These are phyloP conservation scores for Crithidia expoeki DNA, from an alignment of 208 protist species.

Conservation along the genomic window DNA sequence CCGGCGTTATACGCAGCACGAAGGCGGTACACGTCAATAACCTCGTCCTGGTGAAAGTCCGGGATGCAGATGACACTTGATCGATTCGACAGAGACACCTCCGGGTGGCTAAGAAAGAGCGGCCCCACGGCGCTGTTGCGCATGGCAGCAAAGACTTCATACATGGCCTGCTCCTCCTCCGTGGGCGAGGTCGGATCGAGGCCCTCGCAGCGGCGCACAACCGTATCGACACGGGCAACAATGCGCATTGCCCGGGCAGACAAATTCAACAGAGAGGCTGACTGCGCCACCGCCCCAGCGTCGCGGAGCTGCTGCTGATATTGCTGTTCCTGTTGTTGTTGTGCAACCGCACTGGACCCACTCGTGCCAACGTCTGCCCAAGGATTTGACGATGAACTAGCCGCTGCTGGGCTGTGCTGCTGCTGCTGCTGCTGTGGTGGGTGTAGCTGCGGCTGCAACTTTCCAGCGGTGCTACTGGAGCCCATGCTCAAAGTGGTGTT, in stretches of 20 bases:
- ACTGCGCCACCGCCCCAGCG: neutral
- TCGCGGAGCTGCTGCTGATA: conserved; percentile 1
- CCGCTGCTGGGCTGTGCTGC: neutral
- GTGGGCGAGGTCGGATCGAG: conserved; percentile 29
- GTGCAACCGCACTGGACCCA: neutral
- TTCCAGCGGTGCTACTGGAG: neutral
- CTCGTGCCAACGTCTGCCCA: neutral
- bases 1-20: conserved; percentile 53
- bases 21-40: conserved; percentile 59
- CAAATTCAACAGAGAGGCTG: conserved; percentile 11
- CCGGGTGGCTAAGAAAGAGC: conserved; percentile 72
- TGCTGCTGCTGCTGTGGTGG: neutral
- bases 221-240: conserved; percentile 42
- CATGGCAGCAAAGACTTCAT: conserved; percentile 49
- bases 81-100: conserved; percentile 80
- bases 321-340: conserved; percentile 1
- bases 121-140: conserved; percentile 50
- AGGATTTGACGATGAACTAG: neutral
- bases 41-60: conserved; percentile 60
- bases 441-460: neutral
- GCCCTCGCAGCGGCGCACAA: conserved; percentile 49
- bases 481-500: neutral
- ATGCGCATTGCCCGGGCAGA: conserved; percentile 40
- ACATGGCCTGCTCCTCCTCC: conserved; percentile 49
- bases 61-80: conserved; percentile 71